Evolutionary conservation across 192 early-diverging fungal genomes (phyloP).

Genomic region (Entomortierella chlamydospora): DNA sequence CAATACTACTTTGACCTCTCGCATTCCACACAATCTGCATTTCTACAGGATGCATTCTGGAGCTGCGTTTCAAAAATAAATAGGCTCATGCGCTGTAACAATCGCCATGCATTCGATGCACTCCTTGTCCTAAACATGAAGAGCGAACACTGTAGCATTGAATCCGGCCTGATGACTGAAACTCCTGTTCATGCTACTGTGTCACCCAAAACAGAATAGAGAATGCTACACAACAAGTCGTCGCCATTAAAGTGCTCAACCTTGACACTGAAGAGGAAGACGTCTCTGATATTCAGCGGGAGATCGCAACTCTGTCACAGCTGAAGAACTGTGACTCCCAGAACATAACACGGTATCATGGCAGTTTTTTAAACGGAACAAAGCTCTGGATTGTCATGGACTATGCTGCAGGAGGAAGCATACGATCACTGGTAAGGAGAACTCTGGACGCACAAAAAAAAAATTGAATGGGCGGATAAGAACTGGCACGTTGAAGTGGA

Average conservation of each 20-base stretch:
- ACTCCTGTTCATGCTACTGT: background rate
- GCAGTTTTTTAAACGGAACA: slow-evolving; percentile 87
- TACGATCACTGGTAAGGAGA: slow-evolving; percentile 73
- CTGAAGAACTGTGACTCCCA: slow-evolving; percentile 83
- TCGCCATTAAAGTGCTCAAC: slow-evolving; percentile 98
- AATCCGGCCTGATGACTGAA: background rate
- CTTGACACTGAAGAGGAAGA: slow-evolving; percentile 97
- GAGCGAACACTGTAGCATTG: background rate
- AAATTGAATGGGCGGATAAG: background rate
- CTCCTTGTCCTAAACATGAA: background rate
- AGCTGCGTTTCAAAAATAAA: slow-evolving; percentile 1
- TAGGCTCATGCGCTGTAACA: background rate
- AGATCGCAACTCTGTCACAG: slow-evolving; percentile 91
- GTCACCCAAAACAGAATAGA: slow-evolving; percentile 65
- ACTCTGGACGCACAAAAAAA: background rate
- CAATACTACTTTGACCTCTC: background rate
- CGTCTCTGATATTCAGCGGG: slow-evolving; percentile 93
- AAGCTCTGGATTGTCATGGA: slow-evolving; percentile 99
- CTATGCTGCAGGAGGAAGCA: slow-evolving; percentile 94
- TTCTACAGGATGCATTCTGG: background rate
- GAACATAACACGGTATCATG: slow-evolving; percentile 95
- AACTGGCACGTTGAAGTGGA: background rate
- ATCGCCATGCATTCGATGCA: background rate
- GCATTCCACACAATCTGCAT: background rate
- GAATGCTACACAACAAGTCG: slow-evolving; percentile 78